Evolutionary conservation across 768 basidiomycete genomes (phyloP).

Genomic region (Rhizopogon rudus): DNA sequence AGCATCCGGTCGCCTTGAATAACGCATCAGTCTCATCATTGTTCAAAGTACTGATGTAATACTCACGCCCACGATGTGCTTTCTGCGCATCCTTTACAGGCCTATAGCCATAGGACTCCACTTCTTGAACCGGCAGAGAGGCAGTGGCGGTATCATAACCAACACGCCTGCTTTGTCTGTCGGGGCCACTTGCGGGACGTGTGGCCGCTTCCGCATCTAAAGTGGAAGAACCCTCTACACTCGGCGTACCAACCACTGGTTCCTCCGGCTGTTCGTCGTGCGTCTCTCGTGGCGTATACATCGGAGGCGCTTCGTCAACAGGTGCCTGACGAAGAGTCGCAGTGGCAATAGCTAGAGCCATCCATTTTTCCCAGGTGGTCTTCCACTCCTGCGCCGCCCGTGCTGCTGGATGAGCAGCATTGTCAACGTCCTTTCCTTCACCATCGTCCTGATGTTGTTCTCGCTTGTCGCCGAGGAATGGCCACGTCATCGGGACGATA

Average conservation of each 20-base stretch:
- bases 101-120: constrained; percentile 63
- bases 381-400: constrained; percentile 60
- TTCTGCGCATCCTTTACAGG: constrained; percentile 43
- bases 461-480: constrained; percentile 50
- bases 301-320: constrained; percentile 59
- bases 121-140: constrained; percentile 58
- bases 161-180: constrained; percentile 35
- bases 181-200: constrained; percentile 21
- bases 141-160: constrained; percentile 40
- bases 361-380: constrained; percentile 74
- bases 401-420: constrained; percentile 30
- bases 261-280: constrained; percentile 17
- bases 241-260: neutral
- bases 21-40: constrained; percentile 2
- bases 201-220: constrained; percentile 10
- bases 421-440: constrained; percentile 31
- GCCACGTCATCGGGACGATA: constrained; percentile 66
- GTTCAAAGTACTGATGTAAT: neutral
- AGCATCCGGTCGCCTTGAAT: constrained; percentile 78
- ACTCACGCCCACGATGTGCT: constrained; percentile 63
- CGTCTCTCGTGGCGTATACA: constrained; percentile 63
- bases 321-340: constrained; percentile 37
- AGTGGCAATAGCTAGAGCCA: constrained; percentile 47
- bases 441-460: constrained; percentile 26
- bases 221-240: constrained; percentile 1